These are phyloP conservation scores for Monosporascus sp. DNA, from an alignment of 2,329 filamentous ascomycete genomes.

Conservation along the genomic window DNA sequence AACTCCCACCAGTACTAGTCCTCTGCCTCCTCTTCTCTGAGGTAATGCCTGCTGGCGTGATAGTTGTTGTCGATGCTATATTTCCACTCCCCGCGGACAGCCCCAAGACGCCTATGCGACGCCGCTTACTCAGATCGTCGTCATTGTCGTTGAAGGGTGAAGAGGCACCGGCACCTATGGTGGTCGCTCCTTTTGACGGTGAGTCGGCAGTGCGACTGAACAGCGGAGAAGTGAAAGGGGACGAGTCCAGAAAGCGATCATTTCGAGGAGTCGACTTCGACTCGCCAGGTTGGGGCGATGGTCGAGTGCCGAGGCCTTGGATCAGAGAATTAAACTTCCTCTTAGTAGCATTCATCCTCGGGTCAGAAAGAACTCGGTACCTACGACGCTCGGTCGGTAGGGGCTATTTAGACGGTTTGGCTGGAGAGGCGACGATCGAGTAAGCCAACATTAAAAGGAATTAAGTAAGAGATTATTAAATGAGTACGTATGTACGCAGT, in stretches of 20 bases:
- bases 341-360: constrained; percentile 69
- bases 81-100: constrained; percentile 31
- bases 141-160: constrained; percentile 29
- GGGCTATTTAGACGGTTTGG: too few species aligned
- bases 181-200: constrained; percentile 10
- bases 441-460: constrained; percentile 1
- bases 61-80: constrained; percentile 24
- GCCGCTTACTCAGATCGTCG: constrained; percentile 47
- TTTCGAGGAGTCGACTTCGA: constrained; percentile 31
- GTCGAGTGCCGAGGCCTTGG: constrained; percentile 55
- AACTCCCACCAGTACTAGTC: background rate
- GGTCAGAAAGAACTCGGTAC: background rate
- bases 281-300: constrained; percentile 35
- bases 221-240: constrained; percentile 4
- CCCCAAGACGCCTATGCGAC: constrained; percentile 42
- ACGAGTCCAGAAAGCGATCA: constrained; percentile 2
- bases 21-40: too few species aligned
- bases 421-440: too few species aligned
- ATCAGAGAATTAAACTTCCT: constrained; percentile 75
- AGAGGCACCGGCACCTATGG: constrained; percentile 5
- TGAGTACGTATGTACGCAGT: background rate
- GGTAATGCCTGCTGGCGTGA: constrained; percentile 13
- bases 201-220: constrained; percentile 5
- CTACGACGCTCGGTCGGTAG: too few species aligned
- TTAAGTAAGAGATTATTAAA: background rate